These are phyloP conservation scores for Raffaelea albimanens DNA, from an alignment of 2,329 filamentous ascomycete species.

Conservation along the genomic window DNA sequence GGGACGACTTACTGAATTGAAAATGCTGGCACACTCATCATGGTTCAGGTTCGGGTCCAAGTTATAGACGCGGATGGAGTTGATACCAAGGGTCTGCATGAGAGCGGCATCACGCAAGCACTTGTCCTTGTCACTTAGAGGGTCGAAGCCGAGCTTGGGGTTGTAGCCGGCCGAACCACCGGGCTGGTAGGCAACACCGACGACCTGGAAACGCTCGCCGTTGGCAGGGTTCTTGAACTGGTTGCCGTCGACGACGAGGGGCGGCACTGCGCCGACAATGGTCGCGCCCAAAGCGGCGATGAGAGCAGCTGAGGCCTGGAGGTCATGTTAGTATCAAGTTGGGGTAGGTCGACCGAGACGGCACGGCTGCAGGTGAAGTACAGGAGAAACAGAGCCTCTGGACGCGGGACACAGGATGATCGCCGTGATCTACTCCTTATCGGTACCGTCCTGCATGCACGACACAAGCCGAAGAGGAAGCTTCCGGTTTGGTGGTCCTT, in stretches of 20 bases:
- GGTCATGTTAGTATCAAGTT: background rate
- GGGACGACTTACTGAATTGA: constrained; percentile 41
- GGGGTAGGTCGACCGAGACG: background rate
- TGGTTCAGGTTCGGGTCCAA: constrained; percentile 57
- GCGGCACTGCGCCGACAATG: constrained; percentile 44
- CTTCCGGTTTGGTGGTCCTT: too few species aligned
- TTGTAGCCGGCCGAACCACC: constrained; percentile 56
- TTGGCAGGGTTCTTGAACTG: constrained; percentile 51
- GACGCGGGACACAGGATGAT: too few species aligned
- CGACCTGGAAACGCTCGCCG: constrained; percentile 54
- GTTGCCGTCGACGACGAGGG: constrained; percentile 46
- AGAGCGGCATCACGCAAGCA: constrained; percentile 58
- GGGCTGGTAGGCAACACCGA: constrained; percentile 61
- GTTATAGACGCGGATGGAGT: constrained; percentile 63
- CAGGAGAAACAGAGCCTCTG: too few species aligned
- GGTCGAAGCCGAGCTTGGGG: constrained; percentile 42
- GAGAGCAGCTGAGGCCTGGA: constrained; percentile 32
- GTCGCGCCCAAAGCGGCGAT: constrained; percentile 44
- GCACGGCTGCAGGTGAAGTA: too few species aligned
- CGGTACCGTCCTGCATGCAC: too few species aligned
- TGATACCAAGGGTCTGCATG: constrained; percentile 55
- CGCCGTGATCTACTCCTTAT: too few species aligned
- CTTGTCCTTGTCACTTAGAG: constrained; percentile 46
- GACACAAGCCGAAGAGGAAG: too few species aligned
- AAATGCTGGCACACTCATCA: constrained; percentile 57